Conservation (phyloP, 352 stramenopile genomes). For the Saprolegnia diclina region DNA sequence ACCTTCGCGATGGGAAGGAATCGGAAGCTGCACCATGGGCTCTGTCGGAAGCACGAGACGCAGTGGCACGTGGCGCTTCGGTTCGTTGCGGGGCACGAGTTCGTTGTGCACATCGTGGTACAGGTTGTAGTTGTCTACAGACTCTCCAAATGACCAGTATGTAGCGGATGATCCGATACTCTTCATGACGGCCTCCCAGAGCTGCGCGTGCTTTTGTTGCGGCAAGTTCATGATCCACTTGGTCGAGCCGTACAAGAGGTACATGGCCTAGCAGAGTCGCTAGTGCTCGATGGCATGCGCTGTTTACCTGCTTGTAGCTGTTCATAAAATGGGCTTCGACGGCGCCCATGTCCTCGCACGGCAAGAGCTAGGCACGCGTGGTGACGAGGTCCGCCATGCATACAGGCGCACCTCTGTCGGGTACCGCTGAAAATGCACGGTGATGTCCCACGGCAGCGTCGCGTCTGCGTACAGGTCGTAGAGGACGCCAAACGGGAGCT, state of each 20-base stretch:
- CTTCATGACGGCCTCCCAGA: slow-evolving; percentile 68
- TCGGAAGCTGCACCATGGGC: slow-evolving; percentile 64
- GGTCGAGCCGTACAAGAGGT: slow-evolving; percentile 63
- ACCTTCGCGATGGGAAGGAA: slow-evolving; percentile 33
- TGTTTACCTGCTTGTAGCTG: slow-evolving; percentile 61
- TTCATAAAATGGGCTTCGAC: slow-evolving; percentile 83
- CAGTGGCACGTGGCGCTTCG: slow-evolving; percentile 49
- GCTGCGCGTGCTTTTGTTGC: slow-evolving; percentile 71
- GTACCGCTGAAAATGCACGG: slow-evolving; percentile 76
- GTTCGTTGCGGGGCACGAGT: slow-evolving; percentile 31
- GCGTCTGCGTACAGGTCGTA: slow-evolving; percentile 43
- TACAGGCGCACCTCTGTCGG: slow-evolving; percentile 40
- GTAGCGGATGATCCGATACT: slow-evolving; percentile 38
- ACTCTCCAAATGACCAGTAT: slow-evolving; percentile 2
- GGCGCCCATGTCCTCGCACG: slow-evolving; percentile 67
- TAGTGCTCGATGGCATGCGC: neutral
- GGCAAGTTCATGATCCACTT: slow-evolving; percentile 77
- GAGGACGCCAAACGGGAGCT: slow-evolving; percentile 68
- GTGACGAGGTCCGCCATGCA: neutral
- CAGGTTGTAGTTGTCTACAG: slow-evolving; percentile 35
- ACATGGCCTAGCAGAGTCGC: slow-evolving; percentile 36
- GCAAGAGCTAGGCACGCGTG: slow-evolving; percentile 38
- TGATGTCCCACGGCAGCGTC: slow-evolving; percentile 58
- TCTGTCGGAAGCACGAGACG: slow-evolving; percentile 54
- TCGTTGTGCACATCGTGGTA: slow-evolving; percentile 38